Evolutionary conservation across 345 rosid genomes (phyloP).

Genomic region (Citrus trifoliata): DNA sequence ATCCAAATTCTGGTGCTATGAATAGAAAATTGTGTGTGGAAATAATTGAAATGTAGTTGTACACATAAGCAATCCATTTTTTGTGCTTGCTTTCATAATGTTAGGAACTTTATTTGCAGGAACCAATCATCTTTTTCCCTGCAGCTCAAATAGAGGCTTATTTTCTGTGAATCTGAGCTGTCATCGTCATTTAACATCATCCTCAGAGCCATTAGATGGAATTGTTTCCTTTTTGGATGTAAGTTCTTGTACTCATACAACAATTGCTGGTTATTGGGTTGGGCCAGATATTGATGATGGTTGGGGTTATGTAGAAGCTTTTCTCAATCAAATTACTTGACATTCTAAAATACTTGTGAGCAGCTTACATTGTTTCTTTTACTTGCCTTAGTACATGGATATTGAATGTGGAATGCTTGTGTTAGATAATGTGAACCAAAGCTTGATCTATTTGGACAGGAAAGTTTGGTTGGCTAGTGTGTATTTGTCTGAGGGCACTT

Average conservation of each 20-base stretch:
- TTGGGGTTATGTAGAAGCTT: constrained; percentile 72
- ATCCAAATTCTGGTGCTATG: not conserved
- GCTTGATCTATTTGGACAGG: not conserved
- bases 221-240: constrained; percentile 26
- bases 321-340: constrained; percentile 32
- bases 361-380: constrained; percentile 2
- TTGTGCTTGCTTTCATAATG: not conserved
- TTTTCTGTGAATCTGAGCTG: constrained; percentile 20
- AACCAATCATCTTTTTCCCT: constrained; percentile 13
- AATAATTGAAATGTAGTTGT: not conserved
- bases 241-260: constrained; percentile 33
- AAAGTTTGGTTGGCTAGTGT: not conserved
- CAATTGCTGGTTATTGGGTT: constrained; percentile 59
- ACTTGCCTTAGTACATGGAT: constrained; percentile 1
- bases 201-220: constrained; percentile 23
- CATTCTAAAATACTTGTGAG: not conserved
- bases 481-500: not conserved
- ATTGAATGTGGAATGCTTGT: constrained; percentile 12
- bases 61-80: not conserved
- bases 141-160: constrained; percentile 18
- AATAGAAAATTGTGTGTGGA: not conserved
- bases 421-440: not conserved
- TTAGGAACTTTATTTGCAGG: constrained; percentile 27
- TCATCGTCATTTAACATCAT: constrained; percentile 11
- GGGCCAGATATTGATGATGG: constrained; percentile 78